Base-by-base conservation (phyloP, 139 green algal species). In the Desmodesmus armatus region DNA sequence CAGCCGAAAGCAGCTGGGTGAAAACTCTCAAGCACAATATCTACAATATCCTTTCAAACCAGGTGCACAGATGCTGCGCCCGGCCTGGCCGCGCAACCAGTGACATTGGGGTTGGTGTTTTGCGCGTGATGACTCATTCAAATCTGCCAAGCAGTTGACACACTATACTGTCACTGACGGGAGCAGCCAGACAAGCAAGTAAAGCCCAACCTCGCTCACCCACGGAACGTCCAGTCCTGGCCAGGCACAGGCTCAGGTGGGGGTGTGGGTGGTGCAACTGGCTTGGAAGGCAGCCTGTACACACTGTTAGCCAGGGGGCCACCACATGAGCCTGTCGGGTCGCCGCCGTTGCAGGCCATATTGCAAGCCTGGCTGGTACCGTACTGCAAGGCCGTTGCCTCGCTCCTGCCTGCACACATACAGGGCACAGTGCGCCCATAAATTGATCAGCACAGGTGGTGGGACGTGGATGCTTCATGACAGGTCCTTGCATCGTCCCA, bases 261-360 rank as follows among this genome's bases (percentile, higher is more conserved):
- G 11, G 65, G 31, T 41, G 70, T 7, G 35, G 41, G 21, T 27
- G 40, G 70, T 3, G 5, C 3, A 3, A 5, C 23, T 37, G 70
- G 39, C 39, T 23, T 77, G n/a, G 40, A 31, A 27, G 70, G 70
- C 70, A 77, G 70, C 37, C 40, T 51, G 70, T 77, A 77, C 39
- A 77, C 35, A 51, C 70, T 77, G 40, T 77, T 77, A 23, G 70
- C 70, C 9, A 40, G 4, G 23, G 39, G 39, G 25, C 41, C 70
- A 37, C 70, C 70, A 77, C 70, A 77, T 23, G 39, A 39, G 40
- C 70, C 70, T 6, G 25, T 11, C 4, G 70, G 70, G 41, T 77
- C 55, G 2, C 21, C 9, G 0, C 29, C 21, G 23, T 5, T 23
- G 39, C 70, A 77, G 3, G 15, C 39, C 17, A 37, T 23, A 23